These are phyloP conservation scores for Sutorius australiensis DNA, from an alignment of 768 basidiomycete species.

Conservation along the genomic window DNA sequence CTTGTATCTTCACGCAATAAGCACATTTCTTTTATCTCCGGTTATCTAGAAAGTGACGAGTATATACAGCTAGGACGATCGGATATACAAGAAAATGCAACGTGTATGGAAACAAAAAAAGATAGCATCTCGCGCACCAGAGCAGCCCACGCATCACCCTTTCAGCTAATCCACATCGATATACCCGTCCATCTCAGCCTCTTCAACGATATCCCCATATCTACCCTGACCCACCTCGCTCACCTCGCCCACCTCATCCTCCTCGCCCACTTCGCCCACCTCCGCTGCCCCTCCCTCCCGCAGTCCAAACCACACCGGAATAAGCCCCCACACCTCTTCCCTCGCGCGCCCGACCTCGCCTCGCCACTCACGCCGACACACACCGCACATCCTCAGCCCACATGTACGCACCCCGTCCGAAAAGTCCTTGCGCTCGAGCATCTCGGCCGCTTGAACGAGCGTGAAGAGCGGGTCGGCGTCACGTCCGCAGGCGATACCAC, in stretches of 20 bases:
- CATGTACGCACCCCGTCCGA: conserved; percentile 55
- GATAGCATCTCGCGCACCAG: conserved; percentile 15
- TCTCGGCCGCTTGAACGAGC: conserved; percentile 62
- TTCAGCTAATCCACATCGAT: conserved; percentile 12
- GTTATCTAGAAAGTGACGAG: conserved; percentile 6
- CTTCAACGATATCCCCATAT: conserved; percentile 1
- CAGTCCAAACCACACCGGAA: conserved; percentile 66
- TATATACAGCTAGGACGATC: conserved; percentile 14
- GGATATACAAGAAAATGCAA: conserved; percentile 5
- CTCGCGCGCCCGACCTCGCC: conserved; percentile 41
- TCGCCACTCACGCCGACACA: conserved; percentile 48
- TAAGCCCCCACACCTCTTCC: conserved; percentile 56
- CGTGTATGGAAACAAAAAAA: neutral
- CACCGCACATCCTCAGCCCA: conserved; percentile 51
- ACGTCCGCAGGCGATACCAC: conserved; percentile 66
- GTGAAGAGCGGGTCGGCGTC: conserved; percentile 74
- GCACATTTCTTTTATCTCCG: neutral
- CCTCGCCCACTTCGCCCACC: too few species aligned
- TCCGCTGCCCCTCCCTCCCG: conserved; percentile 12
- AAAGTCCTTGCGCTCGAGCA: conserved; percentile 70
- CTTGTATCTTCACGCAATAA: conserved; percentile 13
- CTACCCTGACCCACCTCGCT: neutral
- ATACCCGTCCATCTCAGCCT: conserved; percentile 6
- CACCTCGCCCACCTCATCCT: conserved; percentile 33
- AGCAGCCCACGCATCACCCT: conserved; percentile 8